Conservation (phyloP, 129 eudicot genomes). For the Flaveria robusta region DNA sequence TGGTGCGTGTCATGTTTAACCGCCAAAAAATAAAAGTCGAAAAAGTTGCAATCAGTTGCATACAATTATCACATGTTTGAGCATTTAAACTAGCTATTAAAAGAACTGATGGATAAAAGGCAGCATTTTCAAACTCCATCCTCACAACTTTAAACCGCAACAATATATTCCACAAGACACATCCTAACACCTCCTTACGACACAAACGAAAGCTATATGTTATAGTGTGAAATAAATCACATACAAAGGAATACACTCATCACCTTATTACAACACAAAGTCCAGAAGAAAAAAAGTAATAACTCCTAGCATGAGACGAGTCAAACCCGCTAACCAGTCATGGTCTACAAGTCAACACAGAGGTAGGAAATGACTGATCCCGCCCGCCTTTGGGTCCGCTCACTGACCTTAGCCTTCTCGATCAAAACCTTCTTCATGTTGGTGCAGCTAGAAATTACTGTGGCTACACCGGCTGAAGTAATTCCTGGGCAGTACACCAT, state of each 20-base stretch:
- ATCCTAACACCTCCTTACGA: not conserved
- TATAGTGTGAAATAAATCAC: conserved; percentile 12
- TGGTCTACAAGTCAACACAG: conserved; percentile 66
- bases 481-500: conserved; percentile 89
- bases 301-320: not conserved
- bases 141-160: not conserved
- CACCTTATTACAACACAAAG: conserved; percentile 17
- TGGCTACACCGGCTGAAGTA: conserved; percentile 79
- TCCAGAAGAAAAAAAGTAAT: not conserved
- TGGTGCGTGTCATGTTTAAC: too few relatives aligned
- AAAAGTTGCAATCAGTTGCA: not conserved
- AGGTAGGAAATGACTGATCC: conserved; percentile 84
- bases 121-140: not conserved
- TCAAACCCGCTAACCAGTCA: not conserved
- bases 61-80: not conserved
- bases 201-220: not conserved
- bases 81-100: too few relatives aligned
- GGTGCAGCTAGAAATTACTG: conserved; percentile 64
- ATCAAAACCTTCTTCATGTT: conserved; percentile 79
- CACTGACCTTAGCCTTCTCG: conserved; percentile 81
- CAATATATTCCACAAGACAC: not conserved
- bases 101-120: not conserved
- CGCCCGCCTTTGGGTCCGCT: conserved; percentile 78
- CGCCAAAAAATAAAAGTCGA: too few relatives aligned
- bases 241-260: conserved; percentile 19